phyloP scores from a whole-genome alignment of 169 alveolate genomes.

The Eimeria brunetti region DNA sequence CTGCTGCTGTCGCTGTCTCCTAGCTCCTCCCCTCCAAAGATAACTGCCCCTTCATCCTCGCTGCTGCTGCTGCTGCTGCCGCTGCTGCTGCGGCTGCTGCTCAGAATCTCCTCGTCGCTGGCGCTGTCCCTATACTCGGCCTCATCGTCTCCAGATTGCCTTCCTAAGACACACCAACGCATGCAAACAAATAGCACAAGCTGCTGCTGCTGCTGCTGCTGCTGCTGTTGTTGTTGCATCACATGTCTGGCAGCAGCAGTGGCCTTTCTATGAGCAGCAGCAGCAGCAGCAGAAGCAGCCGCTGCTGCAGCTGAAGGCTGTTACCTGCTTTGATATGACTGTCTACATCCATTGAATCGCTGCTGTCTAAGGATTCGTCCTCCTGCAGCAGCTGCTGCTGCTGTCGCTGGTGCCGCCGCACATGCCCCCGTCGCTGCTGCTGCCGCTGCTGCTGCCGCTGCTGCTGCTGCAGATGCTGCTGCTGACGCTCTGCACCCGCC shows the following conservation, averaged over 20 bases:
- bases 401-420: constrained; percentile 21
- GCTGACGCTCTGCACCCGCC: constrained; percentile 41
- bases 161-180: constrained; percentile 4
- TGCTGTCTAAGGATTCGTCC: constrained; percentile 29
- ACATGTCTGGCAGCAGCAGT: neutral
- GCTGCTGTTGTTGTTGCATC: too few species aligned
- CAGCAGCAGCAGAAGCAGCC: neutral
- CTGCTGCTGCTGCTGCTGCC: constrained; percentile 45
- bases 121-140: constrained; percentile 19
- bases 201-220: too few species aligned
- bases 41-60: constrained; percentile 22
- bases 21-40: neutral
- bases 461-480: too few species aligned
- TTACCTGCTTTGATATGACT: constrained; percentile 27
- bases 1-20: constrained; percentile 35
- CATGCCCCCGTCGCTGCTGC: constrained; percentile 24
- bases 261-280: neutral
- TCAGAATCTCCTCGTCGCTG: constrained; percentile 37
- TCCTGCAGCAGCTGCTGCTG: constrained; percentile 11
- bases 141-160: constrained; percentile 17
- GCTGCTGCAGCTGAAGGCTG: constrained; percentile 1
- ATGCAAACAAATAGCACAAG: neutral
- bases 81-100: constrained; percentile 68
- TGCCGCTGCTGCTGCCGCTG: constrained; percentile 18
- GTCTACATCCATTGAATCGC: constrained; percentile 50